A percentile compares a stretch with the other conserved stretches of the same genome.
Conservation (phyloP, 352 stramenopile species). For the Phytophthora chlamydospora region DNA sequence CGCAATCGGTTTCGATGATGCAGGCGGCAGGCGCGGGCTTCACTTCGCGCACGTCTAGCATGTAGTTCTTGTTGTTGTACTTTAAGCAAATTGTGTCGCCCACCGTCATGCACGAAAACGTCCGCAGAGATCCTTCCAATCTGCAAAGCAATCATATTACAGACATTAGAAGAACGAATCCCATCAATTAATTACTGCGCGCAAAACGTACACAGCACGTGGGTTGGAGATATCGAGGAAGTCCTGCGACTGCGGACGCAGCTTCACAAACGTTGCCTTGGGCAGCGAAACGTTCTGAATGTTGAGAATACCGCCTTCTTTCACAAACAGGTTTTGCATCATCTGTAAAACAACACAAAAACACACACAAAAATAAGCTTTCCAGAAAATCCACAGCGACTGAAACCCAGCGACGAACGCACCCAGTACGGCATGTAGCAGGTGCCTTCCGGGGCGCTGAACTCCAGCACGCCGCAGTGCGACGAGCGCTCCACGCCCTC, state of each 20-base stretch:
- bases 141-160: slow-evolving; percentile 32
- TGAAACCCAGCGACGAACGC: slow-evolving; percentile 7
- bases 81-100: slow-evolving; percentile 98
- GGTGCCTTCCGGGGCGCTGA: slow-evolving; percentile 97
- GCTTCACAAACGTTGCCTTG: slow-evolving; percentile 98
- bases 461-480: slow-evolving; percentile 98
- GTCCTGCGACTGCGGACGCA: slow-evolving; percentile 98
- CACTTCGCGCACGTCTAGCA: slow-evolving; percentile 98
- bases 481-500: slow-evolving; percentile 89
- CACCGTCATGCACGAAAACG: slow-evolving; percentile 98
- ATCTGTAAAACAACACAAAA: slow-evolving; percentile 84
- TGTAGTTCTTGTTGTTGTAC: slow-evolving; percentile 99
- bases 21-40: slow-evolving; percentile 95
- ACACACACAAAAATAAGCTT: not conserved
- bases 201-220: slow-evolving; percentile 93
- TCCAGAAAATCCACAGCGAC: not conserved
- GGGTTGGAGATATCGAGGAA: slow-evolving; percentile 99
- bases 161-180: not conserved
- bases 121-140: slow-evolving; percentile 80
- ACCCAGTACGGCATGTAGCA: slow-evolving; percentile 99
- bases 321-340: slow-evolving; percentile 99
- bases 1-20: slow-evolving; percentile 99
- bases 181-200: not conserved
- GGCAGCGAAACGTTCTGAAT: slow-evolving; percentile 96
- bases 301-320: slow-evolving; percentile 93